Percentiles rank a stretch among this genome's conserved stretches.
Evolutionary conservation across 768 basidiomycete genomes (phyloP).

Genomic region (Boletus insuetus): DNA sequence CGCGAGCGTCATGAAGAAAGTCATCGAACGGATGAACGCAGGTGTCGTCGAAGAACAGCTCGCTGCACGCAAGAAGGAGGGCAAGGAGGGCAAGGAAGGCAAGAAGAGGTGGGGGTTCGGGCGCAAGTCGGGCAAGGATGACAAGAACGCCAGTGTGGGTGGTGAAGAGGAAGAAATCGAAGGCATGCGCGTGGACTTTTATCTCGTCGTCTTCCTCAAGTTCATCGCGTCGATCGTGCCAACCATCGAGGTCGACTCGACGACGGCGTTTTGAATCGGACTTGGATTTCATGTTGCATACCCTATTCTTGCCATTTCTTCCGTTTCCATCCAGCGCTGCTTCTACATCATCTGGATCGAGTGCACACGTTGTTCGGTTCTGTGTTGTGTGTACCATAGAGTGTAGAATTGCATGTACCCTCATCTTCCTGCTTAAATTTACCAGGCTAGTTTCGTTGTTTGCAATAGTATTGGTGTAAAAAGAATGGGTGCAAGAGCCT

Average conservation of each 20-base stretch:
- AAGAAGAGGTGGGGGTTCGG: slow-evolving; percentile 88
- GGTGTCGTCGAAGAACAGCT: slow-evolving; percentile 82
- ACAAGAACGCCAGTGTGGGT: slow-evolving; percentile 33
- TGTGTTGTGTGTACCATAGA: slow-evolving; percentile 18
- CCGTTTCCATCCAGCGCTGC: not conserved
- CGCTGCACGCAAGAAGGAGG: slow-evolving; percentile 52
- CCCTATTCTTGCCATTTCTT: slow-evolving; percentile 2
- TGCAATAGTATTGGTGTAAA: too few species aligned
- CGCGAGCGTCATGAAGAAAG: slow-evolving; percentile 99
- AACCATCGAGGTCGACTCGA: slow-evolving; percentile 98
- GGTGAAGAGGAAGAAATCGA: slow-evolving; percentile 63
- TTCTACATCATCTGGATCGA: slow-evolving; percentile 3
- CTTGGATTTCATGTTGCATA: slow-evolving; percentile 8
- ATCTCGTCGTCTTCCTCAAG: slow-evolving; percentile 97
- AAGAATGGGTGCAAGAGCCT: too few species aligned
- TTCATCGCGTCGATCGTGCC: slow-evolving; percentile 98
- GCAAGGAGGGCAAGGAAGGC: slow-evolving; percentile 42
- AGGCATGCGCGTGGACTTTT: slow-evolving; percentile 97
- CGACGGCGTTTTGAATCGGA: slow-evolving; percentile 57
- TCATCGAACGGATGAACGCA: slow-evolving; percentile 97
- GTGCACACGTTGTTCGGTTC: not conserved
- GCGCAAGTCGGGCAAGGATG: slow-evolving; percentile 62
- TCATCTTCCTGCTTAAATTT: slow-evolving; percentile 17
- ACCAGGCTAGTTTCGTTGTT: not conserved
- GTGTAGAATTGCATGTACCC: slow-evolving; percentile 23